Conservation (phyloP, 2,329 filamentous ascomycete species). For the Cladosporium sp. region DNA sequence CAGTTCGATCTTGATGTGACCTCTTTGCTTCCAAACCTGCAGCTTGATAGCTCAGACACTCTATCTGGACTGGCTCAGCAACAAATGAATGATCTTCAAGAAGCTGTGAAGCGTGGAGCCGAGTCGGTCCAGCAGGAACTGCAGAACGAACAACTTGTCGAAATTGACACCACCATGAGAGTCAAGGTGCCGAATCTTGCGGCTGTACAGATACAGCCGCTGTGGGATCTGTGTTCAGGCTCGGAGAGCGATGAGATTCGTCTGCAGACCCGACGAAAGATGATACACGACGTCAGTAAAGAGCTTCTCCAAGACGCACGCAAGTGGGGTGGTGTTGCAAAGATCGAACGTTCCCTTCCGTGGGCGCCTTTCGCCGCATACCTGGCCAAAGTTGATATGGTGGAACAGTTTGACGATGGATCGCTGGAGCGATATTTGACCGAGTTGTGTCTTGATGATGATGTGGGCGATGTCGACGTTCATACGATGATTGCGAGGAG, state of each 20-base stretch:
- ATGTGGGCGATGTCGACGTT: conserved; percentile 40
- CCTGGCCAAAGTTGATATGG: conserved; percentile 41
- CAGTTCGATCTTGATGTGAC: conserved; percentile 43
- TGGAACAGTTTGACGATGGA: conserved; percentile 47
- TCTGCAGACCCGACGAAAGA: conserved; percentile 38
- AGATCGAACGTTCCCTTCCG: conserved; percentile 44
- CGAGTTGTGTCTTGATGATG: conserved; percentile 36
- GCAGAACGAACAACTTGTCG: conserved; percentile 40
- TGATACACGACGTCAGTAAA: conserved; percentile 39
- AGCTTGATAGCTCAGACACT: conserved; percentile 27
- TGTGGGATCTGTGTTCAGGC: conserved; percentile 48
- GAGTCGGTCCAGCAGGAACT: conserved; percentile 39
- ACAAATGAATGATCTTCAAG: conserved; percentile 38
- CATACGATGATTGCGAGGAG: conserved; percentile 51
- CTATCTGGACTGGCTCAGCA: conserved; percentile 29
- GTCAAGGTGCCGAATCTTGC: conserved; percentile 54
- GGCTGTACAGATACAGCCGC: conserved; percentile 44
- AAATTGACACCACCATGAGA: conserved; percentile 51
- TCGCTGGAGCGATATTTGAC: conserved; percentile 41
- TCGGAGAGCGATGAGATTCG: conserved; percentile 13
- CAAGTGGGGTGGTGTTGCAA: conserved; percentile 46
- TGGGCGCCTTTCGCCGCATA: conserved; percentile 53
- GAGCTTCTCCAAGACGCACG: conserved; percentile 34
- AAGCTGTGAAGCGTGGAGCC: conserved; percentile 41
- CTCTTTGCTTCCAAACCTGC: conserved; percentile 39